Evolutionary conservation across 1,284 basidiomycete species (phyloP).

Genomic region (Trametes pubescens): DNA sequence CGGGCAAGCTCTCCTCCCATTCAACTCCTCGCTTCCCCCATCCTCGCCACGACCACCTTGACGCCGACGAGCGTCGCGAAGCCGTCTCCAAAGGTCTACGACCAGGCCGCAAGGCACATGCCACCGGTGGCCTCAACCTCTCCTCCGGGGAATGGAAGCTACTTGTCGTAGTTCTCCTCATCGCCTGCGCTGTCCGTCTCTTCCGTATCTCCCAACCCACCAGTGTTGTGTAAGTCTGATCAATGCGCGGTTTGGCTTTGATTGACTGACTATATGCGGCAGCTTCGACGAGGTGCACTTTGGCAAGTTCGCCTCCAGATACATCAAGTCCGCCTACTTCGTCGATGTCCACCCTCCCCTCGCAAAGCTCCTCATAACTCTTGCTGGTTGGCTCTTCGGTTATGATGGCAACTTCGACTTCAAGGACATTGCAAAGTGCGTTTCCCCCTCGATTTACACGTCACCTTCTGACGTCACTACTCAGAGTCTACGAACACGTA

Average conservation of each 20-base stretch:
- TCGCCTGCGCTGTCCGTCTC: constrained; percentile 79
- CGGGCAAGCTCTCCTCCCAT: constrained; percentile 50
- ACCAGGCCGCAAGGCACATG: constrained; percentile 60
- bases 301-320: constrained; percentile 93
- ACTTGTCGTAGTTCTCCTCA: constrained; percentile 64
- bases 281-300: constrained; percentile 99
- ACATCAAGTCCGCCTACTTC: constrained; percentile 91
- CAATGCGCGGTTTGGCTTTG: not conserved
- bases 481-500: constrained; percentile 83
- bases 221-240: constrained; percentile 84
- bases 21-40: constrained; percentile 65
- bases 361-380: constrained; percentile 94
- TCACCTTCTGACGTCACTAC: constrained; percentile 9
- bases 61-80: constrained; percentile 75
- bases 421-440: constrained; percentile 94
- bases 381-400: constrained; percentile 89
- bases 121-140: constrained; percentile 71
- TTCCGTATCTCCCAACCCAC: constrained; percentile 84
- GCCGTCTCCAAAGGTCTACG: constrained; percentile 71
- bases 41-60: constrained; percentile 65
- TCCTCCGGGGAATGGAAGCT: constrained; percentile 78
- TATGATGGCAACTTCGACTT: constrained; percentile 97
- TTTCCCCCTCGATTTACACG: no score
- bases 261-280: constrained; percentile 13
- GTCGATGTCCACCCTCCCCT: constrained; percentile 98